Conservation (phyloP, 202 grass and related monocot genomes). For the Brachypodium distachyon region DNA sequence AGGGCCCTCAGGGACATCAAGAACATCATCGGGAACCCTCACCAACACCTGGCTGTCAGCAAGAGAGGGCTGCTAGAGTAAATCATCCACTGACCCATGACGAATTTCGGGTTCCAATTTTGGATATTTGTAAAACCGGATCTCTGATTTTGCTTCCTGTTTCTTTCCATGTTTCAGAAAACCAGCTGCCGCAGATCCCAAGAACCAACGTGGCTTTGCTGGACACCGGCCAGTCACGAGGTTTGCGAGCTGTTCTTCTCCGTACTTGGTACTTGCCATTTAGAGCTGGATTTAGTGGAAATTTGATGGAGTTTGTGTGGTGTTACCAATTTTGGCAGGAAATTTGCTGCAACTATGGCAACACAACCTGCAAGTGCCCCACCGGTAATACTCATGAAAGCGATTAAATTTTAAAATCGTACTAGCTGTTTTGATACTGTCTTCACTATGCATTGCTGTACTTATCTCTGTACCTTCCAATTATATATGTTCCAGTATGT, state of each 20-base stretch:
- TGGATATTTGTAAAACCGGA: background rate
- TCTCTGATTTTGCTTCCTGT: background rate
- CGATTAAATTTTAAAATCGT: background rate
- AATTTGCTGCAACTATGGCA: constrained; percentile 43
- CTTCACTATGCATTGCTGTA: background rate
- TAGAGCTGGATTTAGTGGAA: constrained; percentile 19
- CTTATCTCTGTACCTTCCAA: background rate
- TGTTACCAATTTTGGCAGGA: constrained; percentile 33
- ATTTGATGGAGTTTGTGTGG: background rate
- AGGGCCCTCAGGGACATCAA: constrained; percentile 49
- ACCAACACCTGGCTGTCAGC: constrained; percentile 23
- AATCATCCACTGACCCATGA: background rate
- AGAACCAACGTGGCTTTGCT: constrained; percentile 1
- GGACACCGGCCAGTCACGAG: constrained; percentile 43
- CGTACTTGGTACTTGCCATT: background rate
- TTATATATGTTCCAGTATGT: background rate
- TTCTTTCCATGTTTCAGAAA: constrained; percentile 31
- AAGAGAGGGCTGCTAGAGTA: constrained; percentile 48
- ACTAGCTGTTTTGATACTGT: background rate
- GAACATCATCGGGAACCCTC: constrained; percentile 33
- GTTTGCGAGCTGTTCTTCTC: constrained; percentile 1
- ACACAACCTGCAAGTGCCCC: constrained; percentile 24
- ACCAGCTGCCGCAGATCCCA: background rate
- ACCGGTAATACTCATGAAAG: constrained; percentile 23
- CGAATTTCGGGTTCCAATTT: background rate